Base-by-base conservation (phyloP, 2,329 filamentous ascomycete genomes). In the Lachnellula suecica region DNA sequence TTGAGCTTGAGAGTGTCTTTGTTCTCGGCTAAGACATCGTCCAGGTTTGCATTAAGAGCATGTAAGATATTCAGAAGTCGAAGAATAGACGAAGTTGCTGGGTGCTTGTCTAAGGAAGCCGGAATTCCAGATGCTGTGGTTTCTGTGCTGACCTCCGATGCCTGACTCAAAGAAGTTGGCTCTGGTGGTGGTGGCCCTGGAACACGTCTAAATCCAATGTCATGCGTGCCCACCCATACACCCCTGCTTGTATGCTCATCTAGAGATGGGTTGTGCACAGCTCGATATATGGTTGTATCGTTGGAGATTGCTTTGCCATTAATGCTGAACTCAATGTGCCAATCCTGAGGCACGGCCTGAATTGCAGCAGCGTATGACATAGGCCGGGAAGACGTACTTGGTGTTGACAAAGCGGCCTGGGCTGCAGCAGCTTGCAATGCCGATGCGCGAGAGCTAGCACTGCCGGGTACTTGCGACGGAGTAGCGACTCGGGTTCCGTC, bases 311-410 rank as follows among this genome's bases (percentile, higher is more conserved):
- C 81, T 68, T 91, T 91, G 48, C 82, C 88, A 58, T 95, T 88
- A 45, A 97, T 81, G 60, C 84, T 92, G 71, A 99, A 99, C 66
- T 97, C 90, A 55, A 99, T 91, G 65, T 99, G 93, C 94, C 94
- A 99, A 66, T 97, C 92, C 66, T 95, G 88, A 1, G 92, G 90
- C 0, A 83, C 77, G 13, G 89, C 78, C 61, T 92, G 89, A 47
- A 95, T 82, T 4, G 91, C 91, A 47, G 89, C 88, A 22, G 91
- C 87, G 69, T 97, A 96, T 0, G 91, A 91, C 71, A 90, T 83
- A 2, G 87, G 80, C 9, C 87, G 80, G 9, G 85, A 79, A 15
- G 85, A 75, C 47, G 71, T 67, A 2, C 78, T 72, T 20, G 79
- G 73, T 2, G 76, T 76, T 53, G 61, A 60, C 58, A 63, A 52